A percentile compares a stretch with the other conserved stretches of the same genome.
Evolutionary conservation across 192 early-diverging fungal species (phyloP).

Genomic region (Phlyctochytrium bullatum): DNA sequence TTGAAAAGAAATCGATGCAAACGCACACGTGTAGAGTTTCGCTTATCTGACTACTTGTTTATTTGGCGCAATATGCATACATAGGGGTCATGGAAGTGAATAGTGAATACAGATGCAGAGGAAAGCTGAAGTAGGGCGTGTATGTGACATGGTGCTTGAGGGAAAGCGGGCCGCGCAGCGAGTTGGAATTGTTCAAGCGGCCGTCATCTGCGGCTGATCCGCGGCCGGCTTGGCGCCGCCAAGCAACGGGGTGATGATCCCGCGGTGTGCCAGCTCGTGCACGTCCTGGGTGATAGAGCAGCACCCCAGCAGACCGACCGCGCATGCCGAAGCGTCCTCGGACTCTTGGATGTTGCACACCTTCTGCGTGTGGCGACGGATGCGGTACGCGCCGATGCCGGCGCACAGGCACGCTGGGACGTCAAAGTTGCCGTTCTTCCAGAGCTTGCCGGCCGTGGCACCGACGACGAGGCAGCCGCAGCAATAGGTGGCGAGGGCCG

Average conservation of each 20-base stretch:
- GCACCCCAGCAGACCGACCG: constrained; percentile 9
- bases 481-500: neutral
- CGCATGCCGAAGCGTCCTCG: constrained; percentile 21
- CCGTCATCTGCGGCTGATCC: neutral
- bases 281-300: constrained; percentile 15
- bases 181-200: too few relatives aligned
- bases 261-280: constrained; percentile 1
- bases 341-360: constrained; percentile 16
- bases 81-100: too few relatives aligned
- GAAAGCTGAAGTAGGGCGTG: too few relatives aligned
- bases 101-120: too few relatives aligned
- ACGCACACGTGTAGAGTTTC: too few relatives aligned
- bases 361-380: constrained; percentile 15
- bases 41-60: too few relatives aligned
- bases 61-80: too few relatives aligned
- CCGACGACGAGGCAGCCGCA: constrained; percentile 14
- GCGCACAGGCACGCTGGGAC: constrained; percentile 8
- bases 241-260: neutral
- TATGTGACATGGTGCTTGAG: too few relatives aligned
- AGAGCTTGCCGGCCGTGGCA: constrained; percentile 12
- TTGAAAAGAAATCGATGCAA: too few relatives aligned
- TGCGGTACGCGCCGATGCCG: constrained; percentile 15
- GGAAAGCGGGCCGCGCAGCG: too few relatives aligned
- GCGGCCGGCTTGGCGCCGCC: neutral
- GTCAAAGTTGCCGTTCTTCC: constrained; percentile 14